Evolutionary conservation across 176 grass and related monocot species (phyloP).

Genomic region (sorghum (Sorghum bicolor)): DNA sequence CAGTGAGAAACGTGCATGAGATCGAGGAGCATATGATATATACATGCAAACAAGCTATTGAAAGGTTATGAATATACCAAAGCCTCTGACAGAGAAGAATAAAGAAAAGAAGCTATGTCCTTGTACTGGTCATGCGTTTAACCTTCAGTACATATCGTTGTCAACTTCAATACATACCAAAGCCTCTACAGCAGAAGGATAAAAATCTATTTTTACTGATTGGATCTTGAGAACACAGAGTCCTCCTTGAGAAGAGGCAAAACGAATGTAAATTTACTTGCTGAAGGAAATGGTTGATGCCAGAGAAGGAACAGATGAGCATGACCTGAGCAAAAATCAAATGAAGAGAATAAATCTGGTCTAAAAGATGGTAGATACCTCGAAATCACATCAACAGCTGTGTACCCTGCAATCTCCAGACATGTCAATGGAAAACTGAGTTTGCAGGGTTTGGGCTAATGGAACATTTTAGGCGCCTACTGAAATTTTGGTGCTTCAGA

Average conservation of each 20-base stretch:
- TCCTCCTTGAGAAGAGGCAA: not conserved
- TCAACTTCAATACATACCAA: too few species aligned
- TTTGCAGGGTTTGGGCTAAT: not conserved
- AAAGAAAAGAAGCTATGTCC: not conserved
- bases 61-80: not conserved
- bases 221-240: too few species aligned
- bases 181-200: too few species aligned
- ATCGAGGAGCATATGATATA: not conserved
- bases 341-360: not conserved
- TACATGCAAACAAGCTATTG: not conserved
- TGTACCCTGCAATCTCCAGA: not conserved
- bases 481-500: too few species aligned
- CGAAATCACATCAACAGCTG: not conserved
- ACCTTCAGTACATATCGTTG: not conserved
- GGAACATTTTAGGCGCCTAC: not conserved
- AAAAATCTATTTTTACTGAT: too few species aligned
- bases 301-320: not conserved
- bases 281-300: not conserved
- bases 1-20: not conserved
- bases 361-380: not conserved
- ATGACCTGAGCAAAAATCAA: not conserved
- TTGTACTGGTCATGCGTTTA: not conserved
- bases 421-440: not conserved
- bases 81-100: not conserved
- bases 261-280: not conserved